Evolutionary conservation across 441 rosid species (phyloP).

Genomic region (Theobroma grandiflorum): DNA sequence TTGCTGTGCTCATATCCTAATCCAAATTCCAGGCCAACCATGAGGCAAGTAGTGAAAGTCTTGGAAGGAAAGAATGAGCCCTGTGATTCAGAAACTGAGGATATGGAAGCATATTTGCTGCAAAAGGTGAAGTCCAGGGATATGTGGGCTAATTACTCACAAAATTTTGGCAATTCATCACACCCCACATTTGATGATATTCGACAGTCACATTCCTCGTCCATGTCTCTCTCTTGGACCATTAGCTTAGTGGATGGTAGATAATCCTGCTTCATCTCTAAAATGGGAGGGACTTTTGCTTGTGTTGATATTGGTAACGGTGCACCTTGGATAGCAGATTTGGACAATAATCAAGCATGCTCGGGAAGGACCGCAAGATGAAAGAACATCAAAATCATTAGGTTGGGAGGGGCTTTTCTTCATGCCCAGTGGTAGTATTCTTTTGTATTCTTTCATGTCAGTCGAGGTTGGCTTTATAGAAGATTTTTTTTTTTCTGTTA

Average conservation of each 20-base stretch:
- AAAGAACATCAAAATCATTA: slow-evolving; percentile 1
- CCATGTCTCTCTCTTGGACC: slow-evolving; percentile 62
- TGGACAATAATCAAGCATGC: slow-evolving; percentile 6
- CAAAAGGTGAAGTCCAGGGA: slow-evolving; percentile 35
- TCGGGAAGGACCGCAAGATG: neutral
- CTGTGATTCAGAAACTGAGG: slow-evolving; percentile 55
- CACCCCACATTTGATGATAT: slow-evolving; percentile 66
- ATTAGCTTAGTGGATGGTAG: slow-evolving; percentile 59
- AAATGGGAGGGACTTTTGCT: neutral
- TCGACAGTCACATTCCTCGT: slow-evolving; percentile 43
- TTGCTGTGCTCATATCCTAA: slow-evolving; percentile 71
- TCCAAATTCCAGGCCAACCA: slow-evolving; percentile 61
- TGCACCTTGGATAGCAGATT: slow-evolving; percentile 11
- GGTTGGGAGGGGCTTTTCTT: slow-evolving; percentile 9
- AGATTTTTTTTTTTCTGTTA: neutral
- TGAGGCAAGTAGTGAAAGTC: slow-evolving; percentile 78
- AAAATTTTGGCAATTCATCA: slow-evolving; percentile 35
- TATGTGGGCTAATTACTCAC: slow-evolving; percentile 52
- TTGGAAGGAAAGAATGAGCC: slow-evolving; percentile 64
- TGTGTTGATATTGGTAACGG: neutral
- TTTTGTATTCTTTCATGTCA: neutral
- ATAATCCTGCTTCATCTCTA: slow-evolving; percentile 33
- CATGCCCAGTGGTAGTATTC: neutral
- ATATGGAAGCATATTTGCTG: slow-evolving; percentile 61
- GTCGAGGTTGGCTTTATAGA: neutral